Conservation (phyloP, 2,329 filamentous ascomycete species). For the Xylaria sp. region DNA sequence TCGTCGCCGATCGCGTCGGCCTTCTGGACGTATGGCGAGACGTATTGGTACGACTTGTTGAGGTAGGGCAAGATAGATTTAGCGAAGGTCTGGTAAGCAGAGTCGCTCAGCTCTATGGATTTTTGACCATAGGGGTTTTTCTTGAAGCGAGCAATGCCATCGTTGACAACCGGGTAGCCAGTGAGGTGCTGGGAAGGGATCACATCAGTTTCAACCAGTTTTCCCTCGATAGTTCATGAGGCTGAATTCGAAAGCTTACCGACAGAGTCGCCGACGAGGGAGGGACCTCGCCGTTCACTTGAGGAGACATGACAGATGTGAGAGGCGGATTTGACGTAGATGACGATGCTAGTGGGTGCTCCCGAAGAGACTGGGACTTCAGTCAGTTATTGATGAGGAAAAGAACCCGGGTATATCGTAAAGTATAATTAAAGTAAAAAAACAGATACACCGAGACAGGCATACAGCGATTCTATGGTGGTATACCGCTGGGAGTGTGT, state of each 20-base stretch:
- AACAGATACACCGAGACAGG: slow-evolving; percentile 19
- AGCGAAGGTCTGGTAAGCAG: slow-evolving; percentile 80
- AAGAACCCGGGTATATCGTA: slow-evolving; percentile 1
- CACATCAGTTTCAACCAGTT: slow-evolving; percentile 11
- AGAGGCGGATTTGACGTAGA: slow-evolving; percentile 14
- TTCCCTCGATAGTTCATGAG: background rate
- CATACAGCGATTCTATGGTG: slow-evolving; percentile 27
- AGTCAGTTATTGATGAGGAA: slow-evolving; percentile 21
- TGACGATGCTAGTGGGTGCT: slow-evolving; percentile 18
- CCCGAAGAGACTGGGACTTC: slow-evolving; percentile 17
- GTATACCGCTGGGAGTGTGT: background rate
- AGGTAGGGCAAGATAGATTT: slow-evolving; percentile 84
- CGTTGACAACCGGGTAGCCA: slow-evolving; percentile 84
- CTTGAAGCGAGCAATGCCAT: slow-evolving; percentile 82
- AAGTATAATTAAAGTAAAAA: slow-evolving; percentile 26
- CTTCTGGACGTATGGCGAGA: slow-evolving; percentile 85
- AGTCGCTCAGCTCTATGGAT: slow-evolving; percentile 79
- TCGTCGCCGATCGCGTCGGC: slow-evolving; percentile 81
- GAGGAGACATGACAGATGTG: slow-evolving; percentile 45
- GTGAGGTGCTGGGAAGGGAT: slow-evolving; percentile 75
- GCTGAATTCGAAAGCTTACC: slow-evolving; percentile 41
- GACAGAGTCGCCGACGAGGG: slow-evolving; percentile 50
- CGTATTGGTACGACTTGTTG: slow-evolving; percentile 80
- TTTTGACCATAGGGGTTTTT: slow-evolving; percentile 84
- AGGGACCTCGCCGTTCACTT: slow-evolving; percentile 51